Conservation (phyloP, 73 alveolate genomes). For the Durusdinium trenchii region DNA sequence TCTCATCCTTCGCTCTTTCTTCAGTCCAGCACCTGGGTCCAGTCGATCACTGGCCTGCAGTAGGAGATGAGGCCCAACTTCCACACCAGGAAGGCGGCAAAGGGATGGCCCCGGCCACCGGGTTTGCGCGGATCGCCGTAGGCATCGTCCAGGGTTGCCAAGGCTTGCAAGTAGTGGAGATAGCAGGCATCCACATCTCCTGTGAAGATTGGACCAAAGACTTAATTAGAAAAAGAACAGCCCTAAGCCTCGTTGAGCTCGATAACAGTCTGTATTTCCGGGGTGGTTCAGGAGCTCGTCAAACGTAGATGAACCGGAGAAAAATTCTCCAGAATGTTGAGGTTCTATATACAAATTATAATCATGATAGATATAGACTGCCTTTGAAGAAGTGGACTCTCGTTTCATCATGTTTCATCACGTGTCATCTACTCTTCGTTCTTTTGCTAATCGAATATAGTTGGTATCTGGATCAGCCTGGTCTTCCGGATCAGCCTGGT, state of each 20-base stretch:
- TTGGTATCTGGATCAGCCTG: background rate
- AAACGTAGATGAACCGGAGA: no score
- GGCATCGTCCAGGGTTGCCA: conserved; percentile 84
- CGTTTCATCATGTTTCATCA: no score
- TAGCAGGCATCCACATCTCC: conserved; percentile 90
- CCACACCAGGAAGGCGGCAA: conserved; percentile 82
- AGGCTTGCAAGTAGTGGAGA: conserved; percentile 71
- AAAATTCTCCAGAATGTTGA: no score
- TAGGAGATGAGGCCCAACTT: conserved; percentile 87
- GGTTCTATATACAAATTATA: background rate
- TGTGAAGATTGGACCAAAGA: background rate
- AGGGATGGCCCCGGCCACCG: conserved; percentile 72
- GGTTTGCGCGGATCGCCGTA: conserved; percentile 70
- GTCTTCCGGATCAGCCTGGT: background rate
- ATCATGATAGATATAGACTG: background rate
- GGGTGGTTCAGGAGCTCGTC: no score
- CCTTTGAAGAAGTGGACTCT: no score
- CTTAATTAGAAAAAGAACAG: no score
- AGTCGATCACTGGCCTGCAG: conserved; percentile 58
- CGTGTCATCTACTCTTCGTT: no score
- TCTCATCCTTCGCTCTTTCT: no score
- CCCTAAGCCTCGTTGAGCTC: no score
- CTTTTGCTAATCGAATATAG: no score
- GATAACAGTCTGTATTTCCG: no score
- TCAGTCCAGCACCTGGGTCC: no score